Evolutionary conservation across 2,329 filamentous ascomycete species (phyloP), one percentile per base, ranked within the genome.

Genomic region (Drechslera avenae): DNA sequence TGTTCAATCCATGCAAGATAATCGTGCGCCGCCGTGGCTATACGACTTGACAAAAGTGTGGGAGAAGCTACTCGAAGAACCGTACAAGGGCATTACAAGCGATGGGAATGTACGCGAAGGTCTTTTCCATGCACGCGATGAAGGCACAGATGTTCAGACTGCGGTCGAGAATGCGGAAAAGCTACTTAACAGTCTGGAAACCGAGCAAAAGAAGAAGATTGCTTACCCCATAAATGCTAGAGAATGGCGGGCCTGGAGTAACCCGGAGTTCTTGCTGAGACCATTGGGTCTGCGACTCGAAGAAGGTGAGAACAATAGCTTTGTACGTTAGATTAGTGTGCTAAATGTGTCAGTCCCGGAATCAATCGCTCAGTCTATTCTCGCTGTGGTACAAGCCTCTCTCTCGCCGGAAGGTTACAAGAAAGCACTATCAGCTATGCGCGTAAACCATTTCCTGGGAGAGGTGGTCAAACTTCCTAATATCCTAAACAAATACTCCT

Each of bases 401-500:
- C 78, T 91, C 0, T 89, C 86, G 0, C 80, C 84, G 0, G 85
- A 89, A 66, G 88, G 89, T 12, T 91, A 90, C 72, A 71, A 80
- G 14, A 91, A 91, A 63, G 87, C 87, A 7, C 49, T 86, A 1
- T 79, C 76, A 0, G 87, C 87, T 0, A 90, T 89, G 86, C 83
- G 84, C 50, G 84, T 89, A 67, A 91, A 91, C 71, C 84, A 86
- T 47, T 91, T 90, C 73, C 80, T 91, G 0, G 88, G 88, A 36
- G 81, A 88, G 52, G 78, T 91, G 0, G 84, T 89, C 41, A 65
- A 83, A 28, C 79, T 83, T 0, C 80, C 83, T 0, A 69, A 74
- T 5, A 81, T 91, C 44, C 84, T 89, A 81, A 91, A 90, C 73
- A 83, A 90, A 68, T 84, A 82, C 73, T 89, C 85, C 1, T 91